Percentiles rank a stretch among this genome's conserved stretches.
Conservation (phyloP, 75 land plant genomes). For the Cryptomeria japonica region DNA sequence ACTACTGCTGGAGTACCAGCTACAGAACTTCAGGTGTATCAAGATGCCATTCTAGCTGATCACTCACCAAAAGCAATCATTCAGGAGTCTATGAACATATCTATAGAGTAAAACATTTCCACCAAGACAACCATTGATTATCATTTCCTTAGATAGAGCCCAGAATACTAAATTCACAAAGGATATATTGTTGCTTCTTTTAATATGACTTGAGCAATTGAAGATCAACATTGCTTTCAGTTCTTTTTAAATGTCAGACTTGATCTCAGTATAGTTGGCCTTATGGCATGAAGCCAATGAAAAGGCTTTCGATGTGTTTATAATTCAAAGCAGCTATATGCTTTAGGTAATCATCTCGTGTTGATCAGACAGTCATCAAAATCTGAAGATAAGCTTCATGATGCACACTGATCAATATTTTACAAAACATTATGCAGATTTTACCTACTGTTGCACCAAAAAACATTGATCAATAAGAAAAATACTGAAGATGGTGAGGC, state of each 20-base stretch:
- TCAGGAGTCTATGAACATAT: constrained; percentile 94
- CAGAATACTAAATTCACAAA: constrained; percentile 91
- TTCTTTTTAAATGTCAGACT: too few species aligned
- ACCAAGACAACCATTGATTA: constrained; percentile 75
- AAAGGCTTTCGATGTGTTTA: not conserved
- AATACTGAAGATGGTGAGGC: not conserved
- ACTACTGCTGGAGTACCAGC: constrained; percentile 49
- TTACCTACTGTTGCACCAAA: not conserved
- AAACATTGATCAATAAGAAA: too few species aligned
- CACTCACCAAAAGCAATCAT: constrained; percentile 77
- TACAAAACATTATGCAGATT: too few species aligned
- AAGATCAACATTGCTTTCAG: constrained; percentile 81
- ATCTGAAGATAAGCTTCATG: not conserved
- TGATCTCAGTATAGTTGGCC: not conserved
- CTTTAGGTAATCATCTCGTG: not conserved
- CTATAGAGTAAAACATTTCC: constrained; percentile 77
- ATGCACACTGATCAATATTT: not conserved
- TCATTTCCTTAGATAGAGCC: constrained; percentile 67
- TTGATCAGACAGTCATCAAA: too few species aligned
- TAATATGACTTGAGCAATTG: constrained; percentile 83
- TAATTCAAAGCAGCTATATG: not conserved
- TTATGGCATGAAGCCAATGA: too few species aligned
- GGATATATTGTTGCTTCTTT: constrained; percentile 85
- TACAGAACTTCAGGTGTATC: constrained; percentile 74
- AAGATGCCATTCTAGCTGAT: constrained; percentile 57